Base-by-base conservation (phyloP, 1,139 yeast genomes). In the Diutina scorzettiae region DNA sequence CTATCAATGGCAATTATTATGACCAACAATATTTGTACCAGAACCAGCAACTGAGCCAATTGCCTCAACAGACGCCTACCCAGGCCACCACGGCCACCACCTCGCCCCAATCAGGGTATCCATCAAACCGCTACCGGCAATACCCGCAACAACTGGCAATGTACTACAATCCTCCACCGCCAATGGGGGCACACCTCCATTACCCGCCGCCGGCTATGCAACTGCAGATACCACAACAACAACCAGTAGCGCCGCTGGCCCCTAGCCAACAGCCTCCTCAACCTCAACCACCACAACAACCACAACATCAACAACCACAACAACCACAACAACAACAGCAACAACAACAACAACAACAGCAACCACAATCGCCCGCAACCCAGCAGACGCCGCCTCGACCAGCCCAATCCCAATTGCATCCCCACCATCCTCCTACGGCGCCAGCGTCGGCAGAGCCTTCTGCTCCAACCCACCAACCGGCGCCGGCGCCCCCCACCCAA, bases 291-390 rank as follows among this genome's bases (percentile, higher is more conserved):
- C 16, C 34, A 18, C 34, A 31, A 18, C 34, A 31, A 29, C 44
- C 31, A 29, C 44, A 40, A 31, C 45, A 36, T 29, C 42, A 32
- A 11, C 41, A 32, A 24, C 37, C 27, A 12, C 48, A 44, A 27
- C 49, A 46, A 36, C 33, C 14, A 11, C 34, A 39, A 16, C 42
- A 28, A 30, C 21, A 14, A 12, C 36, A 24, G 9, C 42, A 11
- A 30, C 30, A 6, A 14, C 42, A 19, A n/a, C 42, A 41, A 18
- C 43, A 7, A 6, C 41, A 32, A 17, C 39, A 30, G 27, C 12
- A 33, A 31, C 34, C 21, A 31, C 19, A 8, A n/a, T 25, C 25
- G 36, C 20, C 36, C 16, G 25, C 37, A 14, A 24, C 23, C 3
- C 37, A 12, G 9, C 17, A 18, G 5, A 9, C 30, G 5, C 30